These are phyloP conservation scores for Chenopodium quinoa DNA, from an alignment of 148 eudicot genomes.

Conservation along the genomic window DNA sequence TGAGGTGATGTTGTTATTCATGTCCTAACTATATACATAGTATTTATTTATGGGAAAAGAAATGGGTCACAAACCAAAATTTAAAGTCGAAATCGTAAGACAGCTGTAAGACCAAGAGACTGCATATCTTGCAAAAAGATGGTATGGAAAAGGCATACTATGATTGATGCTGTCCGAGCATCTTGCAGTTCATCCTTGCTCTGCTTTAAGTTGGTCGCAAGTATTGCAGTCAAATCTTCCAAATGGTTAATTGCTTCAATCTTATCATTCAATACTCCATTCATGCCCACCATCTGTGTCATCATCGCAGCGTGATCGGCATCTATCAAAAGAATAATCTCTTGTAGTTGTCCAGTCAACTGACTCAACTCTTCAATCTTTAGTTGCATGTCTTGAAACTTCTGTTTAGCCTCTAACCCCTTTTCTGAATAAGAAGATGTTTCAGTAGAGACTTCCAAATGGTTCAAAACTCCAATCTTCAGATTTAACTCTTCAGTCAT, in stretches of 20 bases:
- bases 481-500: constrained; percentile 55
- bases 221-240: not conserved
- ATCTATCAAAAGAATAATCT: not conserved
- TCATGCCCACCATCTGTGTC: not conserved
- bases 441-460: constrained; percentile 45
- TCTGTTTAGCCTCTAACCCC: not conserved
- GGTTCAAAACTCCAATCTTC: constrained; percentile 46
- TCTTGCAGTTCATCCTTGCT: not conserved
- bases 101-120: no score
- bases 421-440: constrained; percentile 46
- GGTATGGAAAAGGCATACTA: not conserved
- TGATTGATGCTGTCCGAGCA: not conserved
- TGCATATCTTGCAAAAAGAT: no score
- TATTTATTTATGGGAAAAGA: no score
- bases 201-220: not conserved
- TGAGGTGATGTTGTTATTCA: no score
- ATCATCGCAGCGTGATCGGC: not conserved
- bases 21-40: no score
- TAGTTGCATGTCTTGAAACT: not conserved
- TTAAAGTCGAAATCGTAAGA: no score
- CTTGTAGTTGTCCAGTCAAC: not conserved
- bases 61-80: no score
- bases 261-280: not conserved
- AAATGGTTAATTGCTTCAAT: not conserved
- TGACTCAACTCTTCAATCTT: not conserved